These are phyloP conservation scores for Epithemia pelagica DNA, from an alignment of 108 stramenopile genomes.

Conservation along the genomic window DNA sequence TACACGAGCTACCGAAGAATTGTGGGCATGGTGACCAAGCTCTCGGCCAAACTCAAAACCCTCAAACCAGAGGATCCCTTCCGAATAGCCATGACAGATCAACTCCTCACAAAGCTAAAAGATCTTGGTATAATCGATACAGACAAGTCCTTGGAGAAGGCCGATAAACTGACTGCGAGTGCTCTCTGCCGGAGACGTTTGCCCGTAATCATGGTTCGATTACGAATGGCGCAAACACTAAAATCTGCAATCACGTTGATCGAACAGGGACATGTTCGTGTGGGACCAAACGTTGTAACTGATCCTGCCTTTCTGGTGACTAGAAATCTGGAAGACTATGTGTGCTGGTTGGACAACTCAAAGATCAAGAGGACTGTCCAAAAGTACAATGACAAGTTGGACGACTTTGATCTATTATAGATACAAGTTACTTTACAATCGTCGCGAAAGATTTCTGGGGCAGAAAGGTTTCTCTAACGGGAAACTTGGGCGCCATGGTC, in stretches of 20 bases:
- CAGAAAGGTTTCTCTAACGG: too few species aligned
- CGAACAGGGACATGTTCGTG: constrained; percentile 97
- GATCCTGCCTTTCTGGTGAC: constrained; percentile 97
- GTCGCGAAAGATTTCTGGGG: too few species aligned
- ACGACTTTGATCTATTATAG: constrained; percentile 97
- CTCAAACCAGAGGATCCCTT: constrained; percentile 86
- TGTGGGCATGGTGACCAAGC: constrained; percentile 86
- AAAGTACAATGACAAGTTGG: constrained; percentile 97
- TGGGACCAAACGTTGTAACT: constrained; percentile 96
- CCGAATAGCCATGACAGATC: constrained; percentile 94
- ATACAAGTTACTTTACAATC: too few species aligned
- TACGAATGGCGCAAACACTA: constrained; percentile 97
- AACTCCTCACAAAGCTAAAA: constrained; percentile 89
- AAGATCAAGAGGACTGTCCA: constrained; percentile 92
- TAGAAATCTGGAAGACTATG: constrained; percentile 95
- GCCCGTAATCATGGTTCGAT: constrained; percentile 97
- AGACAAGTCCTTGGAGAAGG: constrained; percentile 82
- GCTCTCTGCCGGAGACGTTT: constrained; percentile 92
- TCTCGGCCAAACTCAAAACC: constrained; percentile 86
- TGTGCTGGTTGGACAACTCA: constrained; percentile 96
- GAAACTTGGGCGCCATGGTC: too few species aligned
- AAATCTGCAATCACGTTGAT: constrained; percentile 90
- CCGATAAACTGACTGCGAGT: constrained; percentile 90
- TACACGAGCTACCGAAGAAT: constrained; percentile 87
- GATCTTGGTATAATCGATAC: constrained; percentile 86